phyloP scores from a whole-genome alignment of 106 monocot genomes.

The Triglochin maritima region DNA sequence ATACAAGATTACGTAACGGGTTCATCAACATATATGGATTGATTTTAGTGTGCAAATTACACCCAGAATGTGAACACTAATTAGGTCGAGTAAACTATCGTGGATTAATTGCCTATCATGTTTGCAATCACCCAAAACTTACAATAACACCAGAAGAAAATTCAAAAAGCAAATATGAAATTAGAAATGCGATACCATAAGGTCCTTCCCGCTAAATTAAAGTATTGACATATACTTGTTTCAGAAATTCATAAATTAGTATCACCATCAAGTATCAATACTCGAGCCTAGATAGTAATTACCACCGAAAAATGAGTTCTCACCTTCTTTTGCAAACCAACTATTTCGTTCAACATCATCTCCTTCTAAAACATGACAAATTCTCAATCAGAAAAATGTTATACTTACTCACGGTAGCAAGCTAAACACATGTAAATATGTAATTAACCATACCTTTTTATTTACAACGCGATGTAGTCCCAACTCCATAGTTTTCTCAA shows the following conservation, averaged over 20 bases:
- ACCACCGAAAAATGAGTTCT: background rate
- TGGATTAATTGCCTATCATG: too few species aligned
- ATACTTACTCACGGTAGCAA: background rate
- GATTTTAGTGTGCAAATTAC: too few species aligned
- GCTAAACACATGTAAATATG: background rate
- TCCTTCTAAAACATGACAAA: constrained; percentile 13
- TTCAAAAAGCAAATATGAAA: too few species aligned
- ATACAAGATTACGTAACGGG: too few species aligned
- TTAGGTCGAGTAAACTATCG: too few species aligned
- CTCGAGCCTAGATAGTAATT: background rate
- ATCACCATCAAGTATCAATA: background rate
- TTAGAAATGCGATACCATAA: too few species aligned
- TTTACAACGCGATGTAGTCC: constrained; percentile 34
- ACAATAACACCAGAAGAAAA: too few species aligned
- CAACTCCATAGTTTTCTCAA: constrained; percentile 51
- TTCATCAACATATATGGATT: too few species aligned
- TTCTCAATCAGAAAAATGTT: background rate
- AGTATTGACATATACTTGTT: too few species aligned
- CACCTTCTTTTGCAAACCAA: constrained; percentile 38
- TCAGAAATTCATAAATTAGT: background rate
- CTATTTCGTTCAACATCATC: constrained; percentile 40
- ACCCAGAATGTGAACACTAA: too few species aligned
- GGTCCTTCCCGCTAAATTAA: too few species aligned
- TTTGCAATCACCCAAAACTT: too few species aligned
- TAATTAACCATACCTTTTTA: constrained; percentile 32